Conservation (phyloP, 148 eudicot species). For the Talinum fruticosum region DNA sequence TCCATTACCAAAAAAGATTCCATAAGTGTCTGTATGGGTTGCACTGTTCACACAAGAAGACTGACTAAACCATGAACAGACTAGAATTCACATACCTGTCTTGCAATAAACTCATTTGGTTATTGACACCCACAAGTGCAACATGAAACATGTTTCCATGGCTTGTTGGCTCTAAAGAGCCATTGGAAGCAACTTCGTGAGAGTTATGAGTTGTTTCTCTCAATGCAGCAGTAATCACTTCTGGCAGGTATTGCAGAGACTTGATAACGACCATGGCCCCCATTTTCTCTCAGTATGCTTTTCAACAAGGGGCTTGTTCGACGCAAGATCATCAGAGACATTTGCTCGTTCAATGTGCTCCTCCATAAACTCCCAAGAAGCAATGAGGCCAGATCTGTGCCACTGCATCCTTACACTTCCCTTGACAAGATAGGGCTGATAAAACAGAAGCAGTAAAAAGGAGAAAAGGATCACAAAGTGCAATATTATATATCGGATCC, state of each 20-base stretch:
- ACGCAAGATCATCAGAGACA: constrained; percentile 33
- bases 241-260: constrained; percentile 74
- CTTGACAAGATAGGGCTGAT: constrained; percentile 89
- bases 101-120: constrained; percentile 95
- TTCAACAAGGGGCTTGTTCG: constrained; percentile 44
- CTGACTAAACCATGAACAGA: constrained; percentile 1
- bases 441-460: constrained; percentile 17
- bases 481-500: neutral
- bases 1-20: neutral
- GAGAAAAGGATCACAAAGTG: neutral
- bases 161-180: constrained; percentile 33
- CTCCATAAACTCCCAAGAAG: constrained; percentile 94
- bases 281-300: constrained; percentile 75
- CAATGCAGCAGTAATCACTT: constrained; percentile 70
- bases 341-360: constrained; percentile 58
- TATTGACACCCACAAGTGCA: constrained; percentile 84
- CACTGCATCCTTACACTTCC: constrained; percentile 99
- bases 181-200: constrained; percentile 35
- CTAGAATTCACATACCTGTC: constrained; percentile 89
- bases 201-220: constrained; percentile 58
- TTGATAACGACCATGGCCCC: constrained; percentile 96
- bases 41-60: neutral
- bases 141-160: constrained; percentile 91
- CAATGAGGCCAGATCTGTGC: constrained; percentile 92
- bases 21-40: too few relatives aligned